Conservation (phyloP, 164 flowering plant species). For the Umbilicus rupestris region DNA sequence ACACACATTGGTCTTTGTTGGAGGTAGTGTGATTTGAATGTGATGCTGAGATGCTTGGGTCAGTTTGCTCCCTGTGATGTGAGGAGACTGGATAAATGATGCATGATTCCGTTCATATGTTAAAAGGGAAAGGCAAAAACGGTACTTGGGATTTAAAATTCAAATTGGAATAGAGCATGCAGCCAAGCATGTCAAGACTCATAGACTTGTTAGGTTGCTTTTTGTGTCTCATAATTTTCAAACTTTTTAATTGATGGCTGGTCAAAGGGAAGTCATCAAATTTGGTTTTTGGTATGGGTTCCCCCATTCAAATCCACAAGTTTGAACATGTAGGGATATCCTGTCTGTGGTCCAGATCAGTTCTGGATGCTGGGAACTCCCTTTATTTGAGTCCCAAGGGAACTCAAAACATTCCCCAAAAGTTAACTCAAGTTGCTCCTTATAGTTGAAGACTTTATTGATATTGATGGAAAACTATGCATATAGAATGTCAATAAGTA, state of each 20-base stretch:
- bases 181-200: not conserved
- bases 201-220: not conserved
- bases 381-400: slow-evolving; percentile 6
- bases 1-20: not conserved
- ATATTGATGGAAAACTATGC: not conserved
- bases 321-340: not conserved
- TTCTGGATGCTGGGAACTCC: not conserved
- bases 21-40: not conserved
- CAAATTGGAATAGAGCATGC: not conserved
- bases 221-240: slow-evolving; percentile 5
- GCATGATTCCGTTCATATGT: not conserved
- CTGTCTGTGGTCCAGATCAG: slow-evolving; percentile 1
- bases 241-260: not conserved
- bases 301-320: not conserved
- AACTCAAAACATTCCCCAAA: slow-evolving; percentile 1
- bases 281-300: not conserved
- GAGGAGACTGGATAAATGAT: not conserved
- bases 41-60: not conserved
- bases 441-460: not conserved
- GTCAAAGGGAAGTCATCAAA: slow-evolving; percentile 1
- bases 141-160: not conserved
- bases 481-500: not conserved
- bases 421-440: not conserved
- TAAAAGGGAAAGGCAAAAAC: not conserved
- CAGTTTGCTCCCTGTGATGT: not conserved